phyloP scores from a whole-genome alignment of 2,329 filamentous ascomycete species.

The Colletotrichum sp. region DNA sequence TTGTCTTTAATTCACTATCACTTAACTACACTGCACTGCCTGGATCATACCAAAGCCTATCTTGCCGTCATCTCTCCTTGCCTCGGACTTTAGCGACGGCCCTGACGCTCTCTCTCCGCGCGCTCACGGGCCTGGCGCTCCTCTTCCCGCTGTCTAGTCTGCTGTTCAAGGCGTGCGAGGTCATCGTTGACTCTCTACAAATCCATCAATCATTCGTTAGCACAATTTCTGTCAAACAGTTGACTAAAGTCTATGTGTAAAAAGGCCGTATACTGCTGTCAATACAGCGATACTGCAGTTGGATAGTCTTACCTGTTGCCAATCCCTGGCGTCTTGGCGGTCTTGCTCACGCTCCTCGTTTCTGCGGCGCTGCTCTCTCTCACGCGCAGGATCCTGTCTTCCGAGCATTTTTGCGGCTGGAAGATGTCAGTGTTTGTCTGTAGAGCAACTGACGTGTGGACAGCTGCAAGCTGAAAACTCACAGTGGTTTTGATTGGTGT shows the following conservation, averaged over 20 bases:
- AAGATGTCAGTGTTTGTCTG: accelerated
- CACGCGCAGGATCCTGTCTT: background rate
- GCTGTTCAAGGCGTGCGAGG: background rate
- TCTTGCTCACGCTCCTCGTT: background rate
- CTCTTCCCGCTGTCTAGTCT: background rate
- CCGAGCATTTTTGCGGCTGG: background rate
- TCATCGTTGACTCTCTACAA: background rate
- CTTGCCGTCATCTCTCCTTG: background rate
- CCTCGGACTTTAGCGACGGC: background rate
- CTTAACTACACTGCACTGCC: background rate
- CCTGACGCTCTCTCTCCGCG: background rate
- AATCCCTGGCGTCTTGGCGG: background rate
- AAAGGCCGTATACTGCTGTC: background rate
- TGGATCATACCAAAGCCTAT: background rate
- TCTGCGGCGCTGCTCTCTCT: background rate
- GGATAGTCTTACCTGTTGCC: background rate
- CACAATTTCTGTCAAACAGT: too few species aligned
- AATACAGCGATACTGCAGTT: background rate
- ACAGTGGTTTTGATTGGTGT: background rate
- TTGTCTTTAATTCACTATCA: background rate
- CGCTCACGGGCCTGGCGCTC: background rate
- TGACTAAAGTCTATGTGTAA: too few species aligned
- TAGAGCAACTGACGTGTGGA: accelerated
- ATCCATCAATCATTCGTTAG: background rate
- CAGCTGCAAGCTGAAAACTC: background rate